Evolutionary conservation across 192 early-diverging fungal genomes (phyloP), one percentile per base, ranked within the genome.

Genomic region (Coemansia interrupta): DNA sequence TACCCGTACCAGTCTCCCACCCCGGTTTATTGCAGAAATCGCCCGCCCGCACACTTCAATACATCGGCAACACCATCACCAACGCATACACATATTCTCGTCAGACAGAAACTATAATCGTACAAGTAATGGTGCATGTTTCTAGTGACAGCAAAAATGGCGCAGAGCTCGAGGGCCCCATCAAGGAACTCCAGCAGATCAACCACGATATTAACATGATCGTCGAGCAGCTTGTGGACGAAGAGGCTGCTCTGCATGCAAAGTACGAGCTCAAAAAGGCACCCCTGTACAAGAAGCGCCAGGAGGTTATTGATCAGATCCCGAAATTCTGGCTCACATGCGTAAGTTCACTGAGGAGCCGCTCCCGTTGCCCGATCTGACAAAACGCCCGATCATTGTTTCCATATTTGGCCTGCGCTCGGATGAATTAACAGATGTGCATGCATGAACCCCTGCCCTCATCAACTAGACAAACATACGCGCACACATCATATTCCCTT

Each of bases 301-400:
- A 78, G 53, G 70, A 45, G 3, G 57, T 83, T 47, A 74, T 83
- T 51, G 72, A 69, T 56, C 61, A 78, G n/a, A 81, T 83, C 55
- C 73, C 75, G 47, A 76, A 80, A 39, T 84, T 84, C 59, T 84
- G 83, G 83, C 58, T 69, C 42, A 81, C 80, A 58, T 74, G 81
- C 44, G 78, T 80, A 69, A 77, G 73, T 76, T 45, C 13, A 17
- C 8, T 48, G n/a, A 19, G 6, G 32, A 7, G 32, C 10, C 6
- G 8, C 32, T 6, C 32, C 32, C 32, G 1, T 36, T 36, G 32
- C 32, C 5, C 32, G 32, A 36, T 36, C 32, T 36, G 32, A 52
- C 11, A 32, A 52, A 12, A 6, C 29, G 4, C 24, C n/a, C n/a
- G 13, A 29, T 52, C 50, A 44, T 18, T 44, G 19, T 44, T 20